Evolutionary conservation across 306 rosid genomes (phyloP), one percentile per base, ranked within the genome.

Genomic region (Vigna nakashimae): DNA sequence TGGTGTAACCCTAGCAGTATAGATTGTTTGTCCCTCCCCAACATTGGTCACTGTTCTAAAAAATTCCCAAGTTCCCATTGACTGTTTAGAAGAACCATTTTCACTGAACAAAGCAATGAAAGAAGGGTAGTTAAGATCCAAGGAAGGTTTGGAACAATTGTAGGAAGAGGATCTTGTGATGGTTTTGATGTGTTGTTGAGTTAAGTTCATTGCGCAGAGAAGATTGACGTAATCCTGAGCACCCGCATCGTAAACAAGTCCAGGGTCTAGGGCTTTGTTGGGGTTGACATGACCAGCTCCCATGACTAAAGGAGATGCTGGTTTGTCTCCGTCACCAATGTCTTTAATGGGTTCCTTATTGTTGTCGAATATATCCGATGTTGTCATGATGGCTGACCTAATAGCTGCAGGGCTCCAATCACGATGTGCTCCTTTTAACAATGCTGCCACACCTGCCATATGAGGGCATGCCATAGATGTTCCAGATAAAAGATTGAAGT

Each of bases 391-490:
- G 10, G 95, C 92, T 0, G 97, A 93, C 34, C 97, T 65, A 40
- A 93, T 88, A 40, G 92, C 89, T 2, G 97, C 91, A 0, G 93
- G 93, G 66, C 95, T 88, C 98, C 98, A 93, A 17, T 83, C 65
- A 13, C 82, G 84, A 43, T 85, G 81, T 6, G 84, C 85, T 0
- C 66, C 88, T 77, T 75, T 88, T 2, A 93, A 1, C 48, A 93
- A 92, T 0, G 92, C 96, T 0, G 86, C 95, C 3, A 90, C 77
- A 0, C 97, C 97, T 0, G 96, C 78, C 24, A 88, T 83, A 9
- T 90, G 97, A 0, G 96, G 96, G 79, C 96, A 91, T 1, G 98
- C 4, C 98, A 93, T 93, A 14, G 96, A 93, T 70, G 98, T 91
- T 0, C 98, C 96, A 0, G 85, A 71, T 56, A 87, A 1, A 10